phyloP scores from a whole-genome alignment of 331 rosid genomes.

The Quercus tomentella region DNA sequence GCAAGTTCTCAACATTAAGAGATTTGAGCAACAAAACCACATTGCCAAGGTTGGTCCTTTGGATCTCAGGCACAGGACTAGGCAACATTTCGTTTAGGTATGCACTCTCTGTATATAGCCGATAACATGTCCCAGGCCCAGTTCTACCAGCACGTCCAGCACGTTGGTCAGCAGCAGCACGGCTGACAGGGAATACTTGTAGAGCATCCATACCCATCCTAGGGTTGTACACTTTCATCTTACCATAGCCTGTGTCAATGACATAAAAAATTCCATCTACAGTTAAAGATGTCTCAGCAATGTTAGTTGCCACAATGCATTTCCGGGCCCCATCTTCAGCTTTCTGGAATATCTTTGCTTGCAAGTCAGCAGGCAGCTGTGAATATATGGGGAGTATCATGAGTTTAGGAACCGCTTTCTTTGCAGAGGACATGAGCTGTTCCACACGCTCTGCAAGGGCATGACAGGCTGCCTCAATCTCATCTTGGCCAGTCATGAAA shows the following conservation, averaged over 20 bases:
- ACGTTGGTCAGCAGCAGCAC: slow-evolving; percentile 99
- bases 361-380: slow-evolving; percentile 96
- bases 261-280: slow-evolving; percentile 94
- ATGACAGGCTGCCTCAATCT: slow-evolving; percentile 98
- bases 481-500: slow-evolving; percentile 99
- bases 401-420: slow-evolving; percentile 80
- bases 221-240: slow-evolving; percentile 98
- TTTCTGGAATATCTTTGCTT: slow-evolving; percentile 89
- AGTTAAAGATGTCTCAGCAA: slow-evolving; percentile 95
- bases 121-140: slow-evolving; percentile 98
- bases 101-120: slow-evolving; percentile 85
- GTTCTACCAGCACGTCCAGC: slow-evolving; percentile 99
- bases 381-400: slow-evolving; percentile 95
- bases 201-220: slow-evolving; percentile 99
- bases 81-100: slow-evolving; percentile 81
- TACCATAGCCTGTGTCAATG: slow-evolving; percentile 94
- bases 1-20: slow-evolving; percentile 88
- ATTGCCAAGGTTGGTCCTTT: slow-evolving; percentile 94
- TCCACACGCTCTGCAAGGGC: slow-evolving; percentile 92
- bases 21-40: slow-evolving; percentile 91
- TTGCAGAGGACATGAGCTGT: slow-evolving; percentile 68
- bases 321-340: slow-evolving; percentile 98
- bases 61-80: slow-evolving; percentile 96
- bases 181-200: slow-evolving; percentile 95
- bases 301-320: slow-evolving; percentile 96